Evolutionary conservation across 768 basidiomycete species (phyloP), one percentile per base, ranked within the genome.

Genomic region (Pluteus cervinus): DNA sequence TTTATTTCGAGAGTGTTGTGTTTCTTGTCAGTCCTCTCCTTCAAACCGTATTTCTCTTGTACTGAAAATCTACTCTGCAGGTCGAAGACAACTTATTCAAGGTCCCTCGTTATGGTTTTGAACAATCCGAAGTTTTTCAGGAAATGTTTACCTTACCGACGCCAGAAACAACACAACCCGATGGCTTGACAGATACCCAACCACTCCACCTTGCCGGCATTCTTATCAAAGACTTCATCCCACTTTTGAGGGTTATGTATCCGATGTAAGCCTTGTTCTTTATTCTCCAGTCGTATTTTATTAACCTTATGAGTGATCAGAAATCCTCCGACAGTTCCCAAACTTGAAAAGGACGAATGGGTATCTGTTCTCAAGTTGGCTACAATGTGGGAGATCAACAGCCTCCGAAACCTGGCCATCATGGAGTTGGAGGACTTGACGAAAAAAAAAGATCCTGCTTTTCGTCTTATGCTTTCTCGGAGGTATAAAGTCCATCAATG

Each of bases 81-180:
- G 66, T 65, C 20, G 68, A 68, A 31, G 53, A 56, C 28, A 46
- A 45, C 9, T 39, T 64, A 16, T 69, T 66, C 54, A 62, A 62
- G 39, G 49, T 68, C 8, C 66, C 65, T 11, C 52, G 55, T 10
- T 48, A 53, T n/a, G 52, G 57, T 17, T 59, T 70, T 20, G 45
- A 53, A 22, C 48, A 51, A 12, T 67, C 65, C 0, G 51, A 54
- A 3, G 51, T 66, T 2, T 65, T 68, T 45, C 44, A 45, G 7
- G 37, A 56, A 7, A 55, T 62, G 47, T 62, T 68, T 39, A 42
- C 47, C 8, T 44, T 65, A 4, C 62, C 58, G 8, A 43, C 49
- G 4, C 38, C 34, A n/a, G 40, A 46, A 4, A 37, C n/a, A 22
- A 22, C 42, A 4, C 4, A 34, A 22, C 42, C 41, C 4, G 58